Base-by-base conservation (phyloP, 495 filamentous ascomycete genomes). In the Xylaria venustula region DNA sequence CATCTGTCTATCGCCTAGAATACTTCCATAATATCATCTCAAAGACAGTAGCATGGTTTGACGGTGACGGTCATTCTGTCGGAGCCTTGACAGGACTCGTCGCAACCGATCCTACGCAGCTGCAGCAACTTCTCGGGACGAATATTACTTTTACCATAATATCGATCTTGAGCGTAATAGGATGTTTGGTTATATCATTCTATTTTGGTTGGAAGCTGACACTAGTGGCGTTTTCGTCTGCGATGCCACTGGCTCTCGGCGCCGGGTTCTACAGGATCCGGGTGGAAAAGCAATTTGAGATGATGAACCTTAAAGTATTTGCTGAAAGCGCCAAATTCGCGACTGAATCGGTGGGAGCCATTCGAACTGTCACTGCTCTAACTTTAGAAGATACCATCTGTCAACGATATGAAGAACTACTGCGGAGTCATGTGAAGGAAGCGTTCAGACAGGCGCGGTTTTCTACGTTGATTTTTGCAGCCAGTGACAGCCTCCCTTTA, bases 41-140 rank as follows among this genome's bases (percentile, higher is more conserved):
- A 11, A 81, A 88, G 60, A 72, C 75, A 1, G 77, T 88, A 3
- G 69, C 81, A 0, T 90, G 82, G 71, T 87, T 84, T 57, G 87
- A 87, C 48, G 68, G 68, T n/a, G 71, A 80, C 20, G 67, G 73
- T 22, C 79, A 80, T 52, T 79, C 79, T 0, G 71, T 79, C 11
- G 81, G 81, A n/a, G 70, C 79, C 6, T 68, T 84, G 25, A 81
- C 77, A 0, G 79, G 79, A 2, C 72, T 77, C 1, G 75, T 90
- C 0, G 73, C 83, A 8, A 85, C 77, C 2, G 83, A 88, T 58
- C 81, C 87, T 0, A 83, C 77, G 22, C 83, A 85, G 44, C 72
- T 91, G 0, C 82, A 89, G 63, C 85, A 88, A 52, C 64, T 89
- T 3, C 67, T 89, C 0, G 83, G 85, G n/a, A 77, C 75, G 7